Conservation (phyloP, 495 filamentous ascomycete species). For the Trichoderma asperelloides region DNA sequence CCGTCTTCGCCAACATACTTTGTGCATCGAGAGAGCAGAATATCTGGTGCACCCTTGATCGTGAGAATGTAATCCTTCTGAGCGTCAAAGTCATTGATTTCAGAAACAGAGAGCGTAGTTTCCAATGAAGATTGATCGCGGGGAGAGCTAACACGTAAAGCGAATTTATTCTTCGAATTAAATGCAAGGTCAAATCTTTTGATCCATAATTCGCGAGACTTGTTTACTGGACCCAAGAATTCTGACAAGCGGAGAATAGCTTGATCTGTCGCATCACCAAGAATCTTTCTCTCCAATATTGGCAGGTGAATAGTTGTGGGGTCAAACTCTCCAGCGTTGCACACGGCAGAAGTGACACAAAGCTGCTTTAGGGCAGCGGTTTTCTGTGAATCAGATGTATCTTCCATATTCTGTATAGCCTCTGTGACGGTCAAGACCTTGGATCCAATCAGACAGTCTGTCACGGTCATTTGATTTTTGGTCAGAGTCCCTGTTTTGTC, state of each 20-base stretch:
- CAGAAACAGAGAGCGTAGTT: neutral
- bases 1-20: constrained; percentile 41
- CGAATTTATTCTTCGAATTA: constrained; percentile 70
- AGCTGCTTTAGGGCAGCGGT: constrained; percentile 30
- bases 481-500: constrained; percentile 66
- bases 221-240: constrained; percentile 36
- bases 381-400: neutral
- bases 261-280: constrained; percentile 66
- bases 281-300: constrained; percentile 46
- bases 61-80: constrained; percentile 24
- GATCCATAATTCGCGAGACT: neutral
- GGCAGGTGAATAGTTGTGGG: constrained; percentile 44
- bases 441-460: constrained; percentile 24
- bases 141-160: neutral
- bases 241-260: constrained; percentile 62
- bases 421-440: constrained; percentile 26
- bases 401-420: neutral
- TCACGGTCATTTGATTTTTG: neutral
- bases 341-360: constrained; percentile 45
- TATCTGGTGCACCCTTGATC: constrained; percentile 59
- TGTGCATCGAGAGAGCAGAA: constrained; percentile 47
- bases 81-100: neutral
- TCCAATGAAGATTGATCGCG: constrained; percentile 10
- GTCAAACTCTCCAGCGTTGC: constrained; percentile 65
- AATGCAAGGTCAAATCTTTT: constrained; percentile 53